Base-by-base conservation (phyloP, 2,329 filamentous ascomycete genomes). In the Epichloe scottii region DNA sequence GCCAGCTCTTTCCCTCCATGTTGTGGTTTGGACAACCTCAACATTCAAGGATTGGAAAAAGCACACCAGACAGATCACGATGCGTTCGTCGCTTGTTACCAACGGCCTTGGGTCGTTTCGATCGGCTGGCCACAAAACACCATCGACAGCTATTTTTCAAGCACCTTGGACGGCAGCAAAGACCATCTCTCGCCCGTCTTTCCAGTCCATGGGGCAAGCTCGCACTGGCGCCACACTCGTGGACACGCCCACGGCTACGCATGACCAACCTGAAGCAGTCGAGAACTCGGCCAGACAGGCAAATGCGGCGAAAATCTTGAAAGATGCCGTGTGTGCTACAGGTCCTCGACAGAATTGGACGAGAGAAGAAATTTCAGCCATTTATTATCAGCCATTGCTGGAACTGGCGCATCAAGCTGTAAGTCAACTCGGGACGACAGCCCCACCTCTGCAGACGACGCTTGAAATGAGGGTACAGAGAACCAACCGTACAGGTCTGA, bases 331-430 rank as follows among this genome's bases (percentile, higher is more conserved):
- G 21, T 71, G 76, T 43, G 81, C 84, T 21, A 75, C 69, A 1
- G 69, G 63, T 5, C 78, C 86, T 12, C 75, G 87, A 47, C 84
- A 82, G 60, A 78, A 83, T 66, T 95, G 89, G 89, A 87, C 87
- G 5, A 81, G 78, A 57, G 82, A 90, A 56, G 85, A 95, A 69
- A 89, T 95, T 55, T 72, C 83, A 10, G 79, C 85, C 56, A 84
- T 95, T 59, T 94, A 93, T 70, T 79, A 90, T 62, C 84, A 84
- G 48, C 87, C 88, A 15, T 71, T 94, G 63, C 84, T 90, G 73
- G 85, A 91, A 63, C 71, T 95, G 60, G 78, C 84, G 8, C 85
- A 82, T 65, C 82, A 85, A 64, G 79, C 87, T 54, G 87, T 89
- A 68, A 67, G 76, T 59, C 34, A 19, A 10, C 15, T 26, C 37